Conservation (phyloP, 139 green algal species). For the Klebsormidium nitens region DNA sequence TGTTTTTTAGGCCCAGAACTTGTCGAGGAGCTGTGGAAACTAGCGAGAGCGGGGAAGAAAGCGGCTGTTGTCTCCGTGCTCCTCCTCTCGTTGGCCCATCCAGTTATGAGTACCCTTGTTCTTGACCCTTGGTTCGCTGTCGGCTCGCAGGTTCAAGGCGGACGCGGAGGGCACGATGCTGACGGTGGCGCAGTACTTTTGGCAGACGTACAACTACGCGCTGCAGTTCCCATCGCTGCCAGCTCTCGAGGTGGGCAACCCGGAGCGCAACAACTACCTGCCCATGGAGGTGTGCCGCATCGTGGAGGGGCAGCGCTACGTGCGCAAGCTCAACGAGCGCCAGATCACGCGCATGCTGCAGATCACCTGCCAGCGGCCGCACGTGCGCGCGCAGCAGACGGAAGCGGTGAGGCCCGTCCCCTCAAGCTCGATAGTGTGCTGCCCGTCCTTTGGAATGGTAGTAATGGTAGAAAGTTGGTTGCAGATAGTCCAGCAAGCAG, state of each 20-base stretch:
- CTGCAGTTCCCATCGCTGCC: conserved; percentile 2
- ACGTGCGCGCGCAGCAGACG: conserved; percentile 4
- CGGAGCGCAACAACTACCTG: conserved; percentile 4
- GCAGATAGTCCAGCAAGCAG: no score
- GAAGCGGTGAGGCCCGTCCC: conserved; percentile 1
- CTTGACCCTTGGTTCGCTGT: no score
- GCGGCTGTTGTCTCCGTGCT: no score
- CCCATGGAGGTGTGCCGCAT: conserved; percentile 24
- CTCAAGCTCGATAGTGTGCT: no score
- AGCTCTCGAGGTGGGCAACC: conserved; percentile 1
- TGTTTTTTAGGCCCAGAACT: no score
- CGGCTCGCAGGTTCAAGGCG: no score
- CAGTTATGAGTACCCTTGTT: no score
- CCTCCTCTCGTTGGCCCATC: no score
- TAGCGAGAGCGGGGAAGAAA: no score
- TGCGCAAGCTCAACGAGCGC: conserved; percentile 14
- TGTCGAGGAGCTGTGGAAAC: no score
- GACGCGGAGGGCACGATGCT: no score
- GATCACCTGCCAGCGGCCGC: neutral
- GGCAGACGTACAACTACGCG: neutral
- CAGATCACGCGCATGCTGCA: conserved; percentile 17
- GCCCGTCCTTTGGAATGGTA: neutral
- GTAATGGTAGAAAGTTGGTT: conserved; percentile 16
- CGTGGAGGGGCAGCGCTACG: conserved; percentile 24
- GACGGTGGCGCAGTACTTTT: conserved; percentile 14